Percentiles rank a stretch among this genome's conserved stretches.
These are phyloP conservation scores for Solanum lignicaule DNA, from an alignment of 257 asterid genomes.

Conservation along the genomic window DNA sequence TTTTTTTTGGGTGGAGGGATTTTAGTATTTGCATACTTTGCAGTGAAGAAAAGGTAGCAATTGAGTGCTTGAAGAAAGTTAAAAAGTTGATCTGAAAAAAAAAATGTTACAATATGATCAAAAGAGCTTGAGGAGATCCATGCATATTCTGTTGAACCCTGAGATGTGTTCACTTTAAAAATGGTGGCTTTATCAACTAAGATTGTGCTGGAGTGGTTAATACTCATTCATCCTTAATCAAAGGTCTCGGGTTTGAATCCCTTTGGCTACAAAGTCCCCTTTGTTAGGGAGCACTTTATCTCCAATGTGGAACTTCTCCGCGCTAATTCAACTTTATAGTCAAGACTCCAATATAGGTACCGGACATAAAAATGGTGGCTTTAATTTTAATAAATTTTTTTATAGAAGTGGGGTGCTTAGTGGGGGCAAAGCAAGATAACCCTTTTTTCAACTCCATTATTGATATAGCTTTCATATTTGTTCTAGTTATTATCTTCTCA, in stretches of 20 bases:
- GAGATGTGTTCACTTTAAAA: slow-evolving; percentile 32
- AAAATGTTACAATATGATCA: not conserved
- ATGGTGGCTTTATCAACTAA: slow-evolving; percentile 2
- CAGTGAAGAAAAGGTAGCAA: slow-evolving; percentile 40
- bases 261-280: too few species aligned
- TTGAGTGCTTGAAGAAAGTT: slow-evolving; percentile 31
- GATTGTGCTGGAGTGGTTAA: rapidly evolving
- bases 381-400: not conserved
- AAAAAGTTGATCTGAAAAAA: slow-evolving; percentile 21
- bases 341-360: rapidly evolving
- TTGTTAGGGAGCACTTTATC: too few species aligned
- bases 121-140: slow-evolving; percentile 31
- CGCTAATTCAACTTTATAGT: too few species aligned
- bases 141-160: slow-evolving; percentile 62
- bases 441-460: slow-evolving; percentile 57
- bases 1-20: not conserved
- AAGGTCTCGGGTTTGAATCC: too few species aligned
- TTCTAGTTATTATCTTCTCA: slow-evolving; percentile 39
- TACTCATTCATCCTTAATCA: too few species aligned
- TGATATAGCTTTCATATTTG: slow-evolving; percentile 25
- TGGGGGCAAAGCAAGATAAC: slow-evolving; percentile 45
- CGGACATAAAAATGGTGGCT: slow-evolving; percentile 17
- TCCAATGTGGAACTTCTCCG: too few species aligned
- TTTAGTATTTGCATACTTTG: slow-evolving; percentile 38
- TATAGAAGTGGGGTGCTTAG: slow-evolving; percentile 29